Conservation (phyloP, 108 stramenopile genomes). For the Stephanodiscus minutulus region DNA sequence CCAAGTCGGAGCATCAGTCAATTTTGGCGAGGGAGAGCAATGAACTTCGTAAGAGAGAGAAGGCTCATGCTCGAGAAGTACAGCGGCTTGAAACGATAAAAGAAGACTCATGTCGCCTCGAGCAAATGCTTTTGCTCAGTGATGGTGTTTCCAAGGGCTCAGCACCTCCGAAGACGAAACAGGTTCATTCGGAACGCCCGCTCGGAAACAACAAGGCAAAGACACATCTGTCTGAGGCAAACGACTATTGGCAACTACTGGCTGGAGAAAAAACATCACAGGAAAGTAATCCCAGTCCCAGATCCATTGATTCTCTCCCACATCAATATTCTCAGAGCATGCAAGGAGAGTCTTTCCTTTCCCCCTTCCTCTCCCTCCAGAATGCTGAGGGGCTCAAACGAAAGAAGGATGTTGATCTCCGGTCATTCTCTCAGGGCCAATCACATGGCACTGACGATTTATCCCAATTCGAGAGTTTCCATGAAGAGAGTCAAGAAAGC, state of each 20-base stretch:
- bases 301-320: background rate
- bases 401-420: background rate
- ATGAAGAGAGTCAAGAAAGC: conserved; percentile 2
- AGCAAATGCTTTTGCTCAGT: conserved; percentile 14
- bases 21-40: conserved; percentile 17
- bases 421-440: conserved; percentile 1
- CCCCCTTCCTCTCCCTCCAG: background rate
- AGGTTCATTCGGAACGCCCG: background rate
- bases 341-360: background rate
- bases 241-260: background rate
- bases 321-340: background rate
- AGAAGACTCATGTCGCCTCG: conserved; percentile 15
- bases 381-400: background rate
- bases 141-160: background rate
- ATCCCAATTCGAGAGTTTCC: background rate
- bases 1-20: conserved; percentile 16
- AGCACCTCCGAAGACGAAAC: background rate
- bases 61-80: conserved; percentile 1
- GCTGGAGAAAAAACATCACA: background rate
- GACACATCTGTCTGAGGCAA: background rate
- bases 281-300: background rate
- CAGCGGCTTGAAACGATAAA: conserved; percentile 19
- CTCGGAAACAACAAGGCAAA: background rate
- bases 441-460: background rate
- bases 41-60: conserved; percentile 17